Conservation (phyloP, 169 alveolate genomes). For the Plasmodium cynomolgi region DNA sequence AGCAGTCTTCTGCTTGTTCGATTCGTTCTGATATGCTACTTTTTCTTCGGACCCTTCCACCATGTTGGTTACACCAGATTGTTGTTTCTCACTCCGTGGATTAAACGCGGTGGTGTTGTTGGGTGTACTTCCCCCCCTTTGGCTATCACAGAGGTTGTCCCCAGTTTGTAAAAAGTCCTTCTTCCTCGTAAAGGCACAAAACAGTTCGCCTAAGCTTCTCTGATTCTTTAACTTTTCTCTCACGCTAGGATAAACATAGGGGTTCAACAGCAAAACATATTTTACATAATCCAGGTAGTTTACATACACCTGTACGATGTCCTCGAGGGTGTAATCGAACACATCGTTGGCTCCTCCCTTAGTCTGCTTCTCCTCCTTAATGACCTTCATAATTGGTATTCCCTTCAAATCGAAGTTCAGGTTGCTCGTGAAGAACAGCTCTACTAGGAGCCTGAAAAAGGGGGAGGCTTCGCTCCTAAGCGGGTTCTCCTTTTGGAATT, state of each 20-base stretch:
- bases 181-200: conserved; percentile 21
- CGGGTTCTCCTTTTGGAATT: background rate
- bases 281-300: conserved; percentile 47
- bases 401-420: background rate
- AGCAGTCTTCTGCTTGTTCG: background rate
- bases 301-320: conserved; percentile 18
- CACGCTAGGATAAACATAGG: conserved; percentile 24
- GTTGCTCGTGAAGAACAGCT: conserved; percentile 37
- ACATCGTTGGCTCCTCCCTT: background rate
- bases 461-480: background rate
- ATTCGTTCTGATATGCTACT: background rate
- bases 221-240: conserved; percentile 9
- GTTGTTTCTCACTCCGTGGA: background rate
- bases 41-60: background rate
- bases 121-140: background rate
- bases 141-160: background rate
- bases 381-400: conserved; percentile 20
- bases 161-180: background rate
- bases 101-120: no score
- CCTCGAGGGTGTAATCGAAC: conserved; percentile 4
- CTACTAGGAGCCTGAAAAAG: conserved; percentile 14
- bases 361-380: background rate
- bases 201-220: conserved; percentile 15
- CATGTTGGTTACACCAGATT: background rate
- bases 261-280: conserved; percentile 52